These are phyloP conservation scores for Thermothelomyces thermophilus DNA, from an alignment of 2,329 filamentous ascomycete genomes.

Conservation along the genomic window DNA sequence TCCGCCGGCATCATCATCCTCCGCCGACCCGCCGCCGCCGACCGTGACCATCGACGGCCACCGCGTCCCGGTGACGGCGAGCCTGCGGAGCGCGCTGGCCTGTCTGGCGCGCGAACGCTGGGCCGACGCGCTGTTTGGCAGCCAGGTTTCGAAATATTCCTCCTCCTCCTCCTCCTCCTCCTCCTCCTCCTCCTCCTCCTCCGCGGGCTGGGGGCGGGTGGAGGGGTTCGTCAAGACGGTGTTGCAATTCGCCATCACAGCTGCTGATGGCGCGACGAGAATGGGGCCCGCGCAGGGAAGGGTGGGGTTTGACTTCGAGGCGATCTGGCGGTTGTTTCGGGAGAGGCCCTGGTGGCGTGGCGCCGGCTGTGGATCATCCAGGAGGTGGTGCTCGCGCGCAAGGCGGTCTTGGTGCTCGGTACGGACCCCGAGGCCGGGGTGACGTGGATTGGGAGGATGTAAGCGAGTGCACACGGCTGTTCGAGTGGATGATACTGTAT, in stretches of 20 bases:
- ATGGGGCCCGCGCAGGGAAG: neutral
- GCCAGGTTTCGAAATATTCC: too few species aligned
- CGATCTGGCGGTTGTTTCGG: constrained; percentile 1
- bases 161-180: too few species aligned
- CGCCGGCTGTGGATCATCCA: constrained; percentile 12
- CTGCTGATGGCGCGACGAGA: neutral
- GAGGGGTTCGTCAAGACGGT: constrained; percentile 6
- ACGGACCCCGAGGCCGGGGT: neutral
- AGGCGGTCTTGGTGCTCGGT: constrained; percentile 3
- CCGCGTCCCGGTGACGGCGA: neutral
- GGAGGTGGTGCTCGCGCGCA: constrained; percentile 10
- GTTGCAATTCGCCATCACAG: neutral
- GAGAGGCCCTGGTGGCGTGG: constrained; percentile 10
- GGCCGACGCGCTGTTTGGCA: constrained; percentile 17
- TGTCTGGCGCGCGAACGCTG: neutral
- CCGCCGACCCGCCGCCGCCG: neutral
- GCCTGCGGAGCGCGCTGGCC: constrained; percentile 7
- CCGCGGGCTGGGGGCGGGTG: neutral
- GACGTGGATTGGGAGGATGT: constrained; percentile 1
- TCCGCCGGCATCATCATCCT: neutral
- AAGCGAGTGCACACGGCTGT: neutral
- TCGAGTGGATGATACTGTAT: constrained; percentile 10
- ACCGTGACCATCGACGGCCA: neutral
- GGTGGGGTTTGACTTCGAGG: constrained; percentile 10
- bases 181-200: too few species aligned